phyloP scores from a whole-genome alignment of 495 filamentous ascomycete genomes.

The Trichoderma parareesei region DNA sequence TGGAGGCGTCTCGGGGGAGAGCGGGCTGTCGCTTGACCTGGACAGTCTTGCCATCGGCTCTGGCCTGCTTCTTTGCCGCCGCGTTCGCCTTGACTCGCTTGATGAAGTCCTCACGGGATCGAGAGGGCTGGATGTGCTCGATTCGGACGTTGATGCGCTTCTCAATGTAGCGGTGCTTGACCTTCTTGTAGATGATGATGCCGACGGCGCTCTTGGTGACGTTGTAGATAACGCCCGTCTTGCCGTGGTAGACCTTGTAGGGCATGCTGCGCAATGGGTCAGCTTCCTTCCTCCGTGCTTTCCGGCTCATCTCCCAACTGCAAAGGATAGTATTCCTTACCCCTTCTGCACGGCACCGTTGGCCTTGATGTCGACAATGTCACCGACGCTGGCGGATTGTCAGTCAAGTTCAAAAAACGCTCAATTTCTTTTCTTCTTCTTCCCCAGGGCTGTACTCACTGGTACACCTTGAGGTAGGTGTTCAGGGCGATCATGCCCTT shows the following conservation, averaged over 20 bases:
- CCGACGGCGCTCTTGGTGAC: constrained; percentile 93
- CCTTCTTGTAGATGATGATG: constrained; percentile 97
- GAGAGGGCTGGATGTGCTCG: constrained; percentile 91
- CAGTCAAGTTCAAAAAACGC: constrained; percentile 19
- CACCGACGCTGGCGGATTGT: constrained; percentile 66
- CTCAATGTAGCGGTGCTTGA: constrained; percentile 97
- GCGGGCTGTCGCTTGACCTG: constrained; percentile 86
- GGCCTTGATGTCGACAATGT: constrained; percentile 93
- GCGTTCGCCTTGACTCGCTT: constrained; percentile 94
- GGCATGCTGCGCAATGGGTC: constrained; percentile 63
- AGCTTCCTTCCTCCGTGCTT: constrained; percentile 18
- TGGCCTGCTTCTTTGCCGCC: constrained; percentile 81
- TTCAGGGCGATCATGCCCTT: constrained; percentile 83
- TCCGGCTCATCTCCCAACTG: constrained; percentile 4
- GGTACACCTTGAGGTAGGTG: constrained; percentile 88
- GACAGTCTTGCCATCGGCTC: constrained; percentile 74
- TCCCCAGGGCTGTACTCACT: constrained; percentile 39
- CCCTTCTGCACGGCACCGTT: constrained; percentile 99
- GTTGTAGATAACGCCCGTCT: constrained; percentile 97
- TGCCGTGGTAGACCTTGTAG: constrained; percentile 98
- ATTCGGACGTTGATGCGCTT: constrained; percentile 98
- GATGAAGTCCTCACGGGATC: constrained; percentile 92
- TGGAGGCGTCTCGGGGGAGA: constrained; percentile 69
- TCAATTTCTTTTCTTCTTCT: too few relatives aligned
- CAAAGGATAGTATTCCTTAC: constrained; percentile 39